Percentiles rank a stretch among this genome's conserved stretches.
Conservation (phyloP, 2,329 filamentous ascomycete genomes). For the Macroventuria anomochaeta region DNA sequence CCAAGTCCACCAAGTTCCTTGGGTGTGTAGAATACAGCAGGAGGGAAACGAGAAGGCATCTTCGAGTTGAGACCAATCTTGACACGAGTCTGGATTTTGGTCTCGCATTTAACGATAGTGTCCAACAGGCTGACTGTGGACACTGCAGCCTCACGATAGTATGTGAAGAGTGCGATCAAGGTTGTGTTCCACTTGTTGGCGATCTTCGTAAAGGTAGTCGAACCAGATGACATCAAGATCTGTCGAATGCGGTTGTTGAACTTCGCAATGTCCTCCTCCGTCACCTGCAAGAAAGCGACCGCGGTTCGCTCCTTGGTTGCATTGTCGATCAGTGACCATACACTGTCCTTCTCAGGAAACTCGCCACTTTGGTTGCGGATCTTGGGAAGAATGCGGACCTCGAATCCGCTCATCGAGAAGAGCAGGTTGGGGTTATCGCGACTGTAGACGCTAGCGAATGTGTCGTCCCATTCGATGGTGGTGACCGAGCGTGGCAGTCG, state of each 20-base stretch:
- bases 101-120: constrained; percentile 99
- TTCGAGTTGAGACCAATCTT: constrained; percentile 99
- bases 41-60: constrained; percentile 98
- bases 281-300: constrained; percentile 96
- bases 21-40: constrained; percentile 97
- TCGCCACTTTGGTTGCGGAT: constrained; percentile 94
- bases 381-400: constrained; percentile 95
- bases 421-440: constrained; percentile 95
- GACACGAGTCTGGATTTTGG: constrained; percentile 97
- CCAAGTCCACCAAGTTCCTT: constrained; percentile 96
- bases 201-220: constrained; percentile 98
- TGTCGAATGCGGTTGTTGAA: constrained; percentile 99
- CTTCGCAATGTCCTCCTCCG: constrained; percentile 96
- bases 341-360: constrained; percentile 95
- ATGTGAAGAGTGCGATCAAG: constrained; percentile 94
- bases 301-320: constrained; percentile 96
- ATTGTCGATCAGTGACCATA: constrained; percentile 97
- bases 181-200: constrained; percentile 99
- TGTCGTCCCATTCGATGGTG: constrained; percentile 99
- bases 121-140: constrained; percentile 93
- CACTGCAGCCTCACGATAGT: constrained; percentile 96
- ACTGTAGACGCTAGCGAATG: constrained; percentile 97
- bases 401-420: constrained; percentile 98
- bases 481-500: constrained; percentile 91
- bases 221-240: constrained; percentile 99